These are phyloP conservation scores for Penicillium sp. DNA, from an alignment of 2,329 filamentous ascomycete species.

Conservation along the genomic window DNA sequence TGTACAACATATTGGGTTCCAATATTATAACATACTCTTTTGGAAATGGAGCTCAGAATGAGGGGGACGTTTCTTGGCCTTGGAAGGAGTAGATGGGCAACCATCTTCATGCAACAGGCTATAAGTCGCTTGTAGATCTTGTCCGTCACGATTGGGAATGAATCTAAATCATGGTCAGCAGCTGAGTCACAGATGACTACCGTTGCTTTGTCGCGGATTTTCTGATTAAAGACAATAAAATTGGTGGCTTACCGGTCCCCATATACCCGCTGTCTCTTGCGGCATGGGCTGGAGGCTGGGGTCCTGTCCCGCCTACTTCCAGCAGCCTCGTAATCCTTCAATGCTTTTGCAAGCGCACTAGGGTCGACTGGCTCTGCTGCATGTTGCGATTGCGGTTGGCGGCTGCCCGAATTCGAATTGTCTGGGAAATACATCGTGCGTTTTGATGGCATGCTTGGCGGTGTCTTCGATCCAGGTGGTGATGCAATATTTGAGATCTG, in stretches of 20 bases:
- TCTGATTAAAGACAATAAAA: neutral
- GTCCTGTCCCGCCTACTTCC: constrained; percentile 60
- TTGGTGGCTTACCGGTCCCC: constrained; percentile 56
- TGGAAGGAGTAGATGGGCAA: constrained; percentile 86
- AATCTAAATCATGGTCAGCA: constrained; percentile 59
- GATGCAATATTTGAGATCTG: constrained; percentile 40
- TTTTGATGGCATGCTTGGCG: constrained; percentile 53
- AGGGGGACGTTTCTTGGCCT: constrained; percentile 76
- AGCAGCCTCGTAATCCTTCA: constrained; percentile 61
- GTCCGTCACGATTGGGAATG: constrained; percentile 88
- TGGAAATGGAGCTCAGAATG: constrained; percentile 93
- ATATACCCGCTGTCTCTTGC: constrained; percentile 67
- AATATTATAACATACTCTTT: constrained; percentile 62
- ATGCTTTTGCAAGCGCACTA: constrained; percentile 57
- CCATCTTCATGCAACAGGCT: constrained; percentile 88
- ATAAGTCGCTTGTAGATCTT: constrained; percentile 91
- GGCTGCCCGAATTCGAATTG: constrained; percentile 21
- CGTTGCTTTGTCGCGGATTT: neutral
- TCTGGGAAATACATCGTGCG: constrained; percentile 44
- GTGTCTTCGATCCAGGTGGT: constrained; percentile 60
- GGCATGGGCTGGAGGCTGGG: constrained; percentile 63
- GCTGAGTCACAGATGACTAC: neutral
- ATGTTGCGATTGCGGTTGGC: constrained; percentile 30
- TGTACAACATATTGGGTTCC: neutral
- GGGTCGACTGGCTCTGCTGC: constrained; percentile 58